phyloP scores from a whole-genome alignment of 2,329 filamentous ascomycete genomes.

The Trichoderma afroharzianum region DNA sequence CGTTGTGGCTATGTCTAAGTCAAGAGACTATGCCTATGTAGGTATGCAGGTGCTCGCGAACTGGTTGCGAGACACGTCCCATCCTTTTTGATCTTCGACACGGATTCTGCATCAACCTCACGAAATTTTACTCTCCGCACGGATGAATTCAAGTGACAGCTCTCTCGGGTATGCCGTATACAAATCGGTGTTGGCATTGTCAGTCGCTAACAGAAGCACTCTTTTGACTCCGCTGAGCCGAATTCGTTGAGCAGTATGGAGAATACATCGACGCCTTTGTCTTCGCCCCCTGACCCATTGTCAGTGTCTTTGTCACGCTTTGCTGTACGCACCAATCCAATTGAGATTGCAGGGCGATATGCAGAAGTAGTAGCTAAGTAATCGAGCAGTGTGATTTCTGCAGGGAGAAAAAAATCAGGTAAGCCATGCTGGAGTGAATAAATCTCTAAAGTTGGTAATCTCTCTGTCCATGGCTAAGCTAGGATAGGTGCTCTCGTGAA shows the following conservation, averaged over 20 bases:
- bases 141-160: background rate
- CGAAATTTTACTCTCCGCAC: background rate
- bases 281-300: background rate
- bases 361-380: background rate
- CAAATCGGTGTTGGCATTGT: background rate
- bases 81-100: background rate
- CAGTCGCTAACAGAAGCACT: background rate
- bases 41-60: background rate
- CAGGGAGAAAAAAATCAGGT: background rate
- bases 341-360: background rate
- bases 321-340: background rate
- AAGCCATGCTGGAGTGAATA: background rate
- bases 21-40: background rate
- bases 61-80: background rate
- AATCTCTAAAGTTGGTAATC: background rate
- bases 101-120: background rate
- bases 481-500: background rate
- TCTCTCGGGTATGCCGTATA: background rate
- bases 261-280: background rate
- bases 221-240: background rate
- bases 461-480: background rate
- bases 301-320: background rate
- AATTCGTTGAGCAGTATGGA: background rate
- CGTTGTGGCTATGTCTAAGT: background rate
- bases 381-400: background rate